Evolutionary conservation across 495 filamentous ascomycete genomes (phyloP).

Genomic region (Hypoxylon fragiforme): DNA sequence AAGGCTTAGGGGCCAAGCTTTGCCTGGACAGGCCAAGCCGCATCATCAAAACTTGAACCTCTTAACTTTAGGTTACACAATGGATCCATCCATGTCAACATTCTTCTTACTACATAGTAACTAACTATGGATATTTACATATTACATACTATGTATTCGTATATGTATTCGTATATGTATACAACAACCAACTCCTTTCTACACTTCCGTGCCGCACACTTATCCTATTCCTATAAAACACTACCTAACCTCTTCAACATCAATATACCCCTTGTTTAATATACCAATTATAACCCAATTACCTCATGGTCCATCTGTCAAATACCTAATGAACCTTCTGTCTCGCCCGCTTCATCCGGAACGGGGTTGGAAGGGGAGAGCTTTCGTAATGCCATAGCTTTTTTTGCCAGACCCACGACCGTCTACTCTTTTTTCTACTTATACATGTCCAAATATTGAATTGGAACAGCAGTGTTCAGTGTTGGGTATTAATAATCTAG

Average conservation of each 20-base stretch:
- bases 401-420: background rate
- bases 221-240: conserved; percentile 5
- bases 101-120: no score
- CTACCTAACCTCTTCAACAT: conserved; percentile 2
- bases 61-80: no score
- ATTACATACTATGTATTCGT: conserved; percentile 9
- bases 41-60: conserved; percentile 6
- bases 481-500: no score
- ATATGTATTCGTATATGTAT: conserved; percentile 7
- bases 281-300: no score
- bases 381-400: conserved; percentile 20
- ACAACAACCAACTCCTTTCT: conserved; percentile 2
- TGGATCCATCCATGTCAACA: no score
- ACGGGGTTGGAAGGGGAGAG: conserved; percentile 17
- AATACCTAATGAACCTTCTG: conserved; percentile 12
- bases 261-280: no score
- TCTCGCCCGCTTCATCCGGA: conserved; percentile 17
- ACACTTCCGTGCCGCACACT: conserved; percentile 1
- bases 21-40: conserved; percentile 6
- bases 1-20: background rate
- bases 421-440: conserved; percentile 9
- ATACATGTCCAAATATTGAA: no score
- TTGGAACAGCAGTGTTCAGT: no score
- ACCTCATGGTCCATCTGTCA: background rate
- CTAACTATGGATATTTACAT: no score